phyloP scores from a whole-genome alignment of 768 basidiomycete species.

The Hygrocybe coccinea region DNA sequence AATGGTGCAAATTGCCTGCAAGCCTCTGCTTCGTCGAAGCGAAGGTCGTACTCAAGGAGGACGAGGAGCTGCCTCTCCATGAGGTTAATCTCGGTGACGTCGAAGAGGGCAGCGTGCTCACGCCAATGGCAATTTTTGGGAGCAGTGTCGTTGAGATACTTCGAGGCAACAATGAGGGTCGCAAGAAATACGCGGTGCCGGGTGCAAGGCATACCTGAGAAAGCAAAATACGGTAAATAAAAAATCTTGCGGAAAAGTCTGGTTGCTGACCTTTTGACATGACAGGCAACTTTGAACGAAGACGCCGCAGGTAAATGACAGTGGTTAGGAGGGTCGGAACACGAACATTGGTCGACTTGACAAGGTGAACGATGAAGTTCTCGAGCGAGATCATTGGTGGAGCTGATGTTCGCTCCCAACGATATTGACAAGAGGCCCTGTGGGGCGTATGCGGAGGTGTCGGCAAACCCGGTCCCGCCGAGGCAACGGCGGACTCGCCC shows the following conservation, averaged over 20 bases:
- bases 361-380: constrained; percentile 78
- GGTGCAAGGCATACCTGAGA: constrained; percentile 78
- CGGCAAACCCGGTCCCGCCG: constrained; percentile 38
- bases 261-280: constrained; percentile 72
- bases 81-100: constrained; percentile 77
- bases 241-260: constrained; percentile 4
- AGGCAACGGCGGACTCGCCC: constrained; percentile 40
- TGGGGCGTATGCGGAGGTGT: constrained; percentile 68
- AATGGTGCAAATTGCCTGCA: constrained; percentile 67
- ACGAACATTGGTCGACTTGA: constrained; percentile 80
- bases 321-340: constrained; percentile 87
- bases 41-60: constrained; percentile 88
- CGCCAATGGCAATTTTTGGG: constrained; percentile 96
- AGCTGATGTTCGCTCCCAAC: constrained; percentile 27
- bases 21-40: constrained; percentile 81
- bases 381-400: constrained; percentile 55
- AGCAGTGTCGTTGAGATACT: constrained; percentile 95
- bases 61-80: constrained; percentile 97
- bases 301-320: constrained; percentile 84
- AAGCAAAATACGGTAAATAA: constrained; percentile 2
- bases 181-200: constrained; percentile 95
- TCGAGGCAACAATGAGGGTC: constrained; percentile 90
- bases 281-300: constrained; percentile 71
- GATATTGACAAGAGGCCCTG: constrained; percentile 37
- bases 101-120: constrained; percentile 68